Evolutionary conservation across 352 stramenopile genomes (phyloP), one percentile per base, ranked within the genome.

Genomic region (Aphanomyces cochlioides): DNA sequence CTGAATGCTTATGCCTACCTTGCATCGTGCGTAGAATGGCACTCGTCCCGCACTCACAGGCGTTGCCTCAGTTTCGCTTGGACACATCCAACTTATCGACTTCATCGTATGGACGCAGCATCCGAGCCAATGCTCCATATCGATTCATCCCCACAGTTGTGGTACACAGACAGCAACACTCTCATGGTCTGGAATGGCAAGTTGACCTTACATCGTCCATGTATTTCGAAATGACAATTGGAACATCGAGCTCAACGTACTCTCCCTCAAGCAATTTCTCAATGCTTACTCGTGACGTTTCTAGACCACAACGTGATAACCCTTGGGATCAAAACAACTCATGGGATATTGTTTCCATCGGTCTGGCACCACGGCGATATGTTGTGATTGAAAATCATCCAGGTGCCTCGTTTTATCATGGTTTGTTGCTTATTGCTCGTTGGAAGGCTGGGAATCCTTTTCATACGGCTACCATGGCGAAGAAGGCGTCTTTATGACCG

Each of bases 401-500:
- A 15, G 66, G 48, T 72, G 17, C 34, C 40, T 15, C 47, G 5
- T 4, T 17, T 2, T 21, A 28, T 19, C 10, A 15, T 4, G 17
- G 2, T 17, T 28, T 21, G 12, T 37, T 4, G 36, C 21, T 71
- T 8, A n/a, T 39, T 37, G 3, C 3, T 65, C 47, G 13, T 12
- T 39, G 21, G 21, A 19, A 66, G 86, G 86, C 0, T 93, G 86
- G 86, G 83, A 82, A 34, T 40, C 59, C 0, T 54, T 68, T 17
- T 93, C 86, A 36, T 82, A 85, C 60, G 86, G 86, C 8, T 93
- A 92, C 60, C 86, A 93, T 39, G 82, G 86, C 7, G 84, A 92
- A 40, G 84, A 93, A 54, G 86, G 86, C 4, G 66, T 78, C 48
- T 83, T 80, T 13, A 91, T 90, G 59, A 71, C 83, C 47, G 72